A percentile compares a stretch with the other conserved stretches of the same genome.
These are phyloP conservation scores for Sporothrix humicola DNA, from an alignment of 2,329 filamentous ascomycete genomes.

Conservation along the genomic window DNA sequence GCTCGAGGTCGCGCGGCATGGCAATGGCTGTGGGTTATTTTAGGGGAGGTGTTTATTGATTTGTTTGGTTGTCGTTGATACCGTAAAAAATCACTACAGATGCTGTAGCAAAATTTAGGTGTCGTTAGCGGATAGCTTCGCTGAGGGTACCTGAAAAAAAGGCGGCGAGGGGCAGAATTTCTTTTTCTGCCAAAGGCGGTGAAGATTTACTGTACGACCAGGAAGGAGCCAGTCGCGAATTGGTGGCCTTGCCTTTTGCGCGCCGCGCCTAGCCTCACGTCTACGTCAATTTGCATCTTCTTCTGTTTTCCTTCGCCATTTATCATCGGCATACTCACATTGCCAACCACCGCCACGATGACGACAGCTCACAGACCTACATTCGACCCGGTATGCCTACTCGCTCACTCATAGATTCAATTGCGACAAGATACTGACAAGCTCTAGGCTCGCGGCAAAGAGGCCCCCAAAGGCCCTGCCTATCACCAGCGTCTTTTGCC, in stretches of 20 bases:
- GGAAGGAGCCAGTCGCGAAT: neutral
- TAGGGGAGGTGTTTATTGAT: neutral
- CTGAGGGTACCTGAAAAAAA: constrained; percentile 26
- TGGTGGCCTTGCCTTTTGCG: neutral
- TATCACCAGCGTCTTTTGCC: constrained; percentile 96
- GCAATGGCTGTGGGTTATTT: constrained; percentile 38
- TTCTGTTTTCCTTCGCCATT: neutral
- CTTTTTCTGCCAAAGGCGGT: constrained; percentile 42
- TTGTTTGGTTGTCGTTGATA: neutral
- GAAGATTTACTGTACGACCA: constrained; percentile 29
- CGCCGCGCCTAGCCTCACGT: constrained; percentile 3
- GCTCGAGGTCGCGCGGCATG: constrained; percentile 93
- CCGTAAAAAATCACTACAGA: too few relatives aligned
- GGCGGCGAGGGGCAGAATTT: constrained; percentile 27
- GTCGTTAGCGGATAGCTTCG: constrained; percentile 11
- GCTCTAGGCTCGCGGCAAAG: constrained; percentile 82
- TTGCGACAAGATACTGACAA: neutral
- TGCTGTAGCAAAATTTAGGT: constrained; percentile 15
- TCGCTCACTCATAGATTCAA: neutral
- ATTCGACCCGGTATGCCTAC: constrained; percentile 79
- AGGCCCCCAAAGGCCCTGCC: constrained; percentile 87
- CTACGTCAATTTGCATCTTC: constrained; percentile 3
- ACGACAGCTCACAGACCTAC: constrained; percentile 82
- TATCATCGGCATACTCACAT: neutral
- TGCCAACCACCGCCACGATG: constrained; percentile 52